phyloP scores from a whole-genome alignment of 768 basidiomycete species.

The Sporobolomyces phaffii region DNA sequence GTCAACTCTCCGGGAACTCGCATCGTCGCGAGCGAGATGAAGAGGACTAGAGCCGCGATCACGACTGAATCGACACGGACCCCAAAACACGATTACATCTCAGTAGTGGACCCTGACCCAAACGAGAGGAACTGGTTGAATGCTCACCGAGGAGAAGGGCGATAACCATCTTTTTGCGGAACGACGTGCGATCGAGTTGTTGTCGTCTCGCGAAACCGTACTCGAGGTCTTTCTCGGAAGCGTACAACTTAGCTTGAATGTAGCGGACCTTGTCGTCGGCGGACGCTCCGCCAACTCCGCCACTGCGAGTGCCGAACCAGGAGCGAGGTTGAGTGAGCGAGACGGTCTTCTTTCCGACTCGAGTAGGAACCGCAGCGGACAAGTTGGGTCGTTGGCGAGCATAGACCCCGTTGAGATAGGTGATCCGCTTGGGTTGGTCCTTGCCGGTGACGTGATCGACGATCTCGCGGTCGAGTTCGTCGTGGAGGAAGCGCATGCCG shows the following conservation, averaged over 20 bases:
- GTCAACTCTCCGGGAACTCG: background rate
- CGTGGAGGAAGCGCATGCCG: constrained; percentile 28
- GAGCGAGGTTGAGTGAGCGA: too few relatives aligned
- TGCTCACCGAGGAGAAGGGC: constrained; percentile 21
- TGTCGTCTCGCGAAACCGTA: constrained; percentile 22
- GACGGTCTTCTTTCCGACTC: too few relatives aligned
- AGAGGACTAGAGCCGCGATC: constrained; percentile 32
- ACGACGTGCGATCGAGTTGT: background rate
- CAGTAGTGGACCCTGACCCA: too few relatives aligned
- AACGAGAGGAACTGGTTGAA: too few relatives aligned
- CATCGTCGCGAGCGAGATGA: constrained; percentile 30
- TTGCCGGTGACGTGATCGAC: constrained; percentile 23
- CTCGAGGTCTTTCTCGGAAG: constrained; percentile 31
- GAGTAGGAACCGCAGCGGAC: too few relatives aligned
- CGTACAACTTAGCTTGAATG: constrained; percentile 7
- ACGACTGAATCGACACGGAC: constrained; percentile 10
- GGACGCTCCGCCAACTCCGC: background rate
- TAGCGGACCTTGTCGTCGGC: constrained; percentile 9
- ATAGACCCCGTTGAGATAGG: constrained; percentile 9
- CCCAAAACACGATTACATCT: too few relatives aligned
- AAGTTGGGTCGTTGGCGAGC: background rate
- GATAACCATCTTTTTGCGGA: constrained; percentile 29
- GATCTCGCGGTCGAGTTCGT: constrained; percentile 33
- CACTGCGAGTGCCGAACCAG: too few relatives aligned
- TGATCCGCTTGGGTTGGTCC: background rate